Evolutionary conservation across 345 rosid species (phyloP).

Genomic region (Lepidium aucheri): DNA sequence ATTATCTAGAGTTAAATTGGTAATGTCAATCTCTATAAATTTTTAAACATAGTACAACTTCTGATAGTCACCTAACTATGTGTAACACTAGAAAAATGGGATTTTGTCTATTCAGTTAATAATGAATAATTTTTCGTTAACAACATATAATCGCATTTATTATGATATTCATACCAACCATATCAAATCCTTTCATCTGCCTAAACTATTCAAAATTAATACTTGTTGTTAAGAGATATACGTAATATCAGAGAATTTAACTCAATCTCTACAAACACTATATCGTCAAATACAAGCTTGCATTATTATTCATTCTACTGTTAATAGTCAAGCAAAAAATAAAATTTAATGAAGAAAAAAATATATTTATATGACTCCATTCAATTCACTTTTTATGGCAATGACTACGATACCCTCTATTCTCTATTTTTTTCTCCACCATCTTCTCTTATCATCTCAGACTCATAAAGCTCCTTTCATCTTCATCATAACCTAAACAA

Average conservation of each 20-base stretch:
- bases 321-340: slow-evolving; percentile 18
- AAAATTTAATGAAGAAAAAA: background rate
- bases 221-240: background rate
- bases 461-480: slow-evolving; percentile 10
- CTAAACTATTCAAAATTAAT: background rate
- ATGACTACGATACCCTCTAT: slow-evolving; percentile 21
- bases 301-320: slow-evolving; percentile 19
- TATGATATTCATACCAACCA: background rate
- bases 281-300: background rate
- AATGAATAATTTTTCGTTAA: background rate
- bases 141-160: background rate
- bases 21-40: too few species aligned
- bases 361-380: slow-evolving; percentile 9
- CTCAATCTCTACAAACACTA: background rate
- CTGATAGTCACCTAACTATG: too few species aligned
- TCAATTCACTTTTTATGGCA: slow-evolving; percentile 3
- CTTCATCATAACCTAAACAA: slow-evolving; percentile 14
- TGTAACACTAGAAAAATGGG: too few species aligned
- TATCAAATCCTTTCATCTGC: background rate
- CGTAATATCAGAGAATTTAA: background rate
- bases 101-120: too few species aligned
- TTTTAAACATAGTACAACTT: too few species aligned
- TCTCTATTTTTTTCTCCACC: background rate
- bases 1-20: too few species aligned
- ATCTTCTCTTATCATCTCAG: slow-evolving; percentile 18